Percentiles rank a stretch among this genome's conserved stretches.
phyloP scores from a whole-genome alignment of 257 asterid species.

The Gentiana dahurica region DNA sequence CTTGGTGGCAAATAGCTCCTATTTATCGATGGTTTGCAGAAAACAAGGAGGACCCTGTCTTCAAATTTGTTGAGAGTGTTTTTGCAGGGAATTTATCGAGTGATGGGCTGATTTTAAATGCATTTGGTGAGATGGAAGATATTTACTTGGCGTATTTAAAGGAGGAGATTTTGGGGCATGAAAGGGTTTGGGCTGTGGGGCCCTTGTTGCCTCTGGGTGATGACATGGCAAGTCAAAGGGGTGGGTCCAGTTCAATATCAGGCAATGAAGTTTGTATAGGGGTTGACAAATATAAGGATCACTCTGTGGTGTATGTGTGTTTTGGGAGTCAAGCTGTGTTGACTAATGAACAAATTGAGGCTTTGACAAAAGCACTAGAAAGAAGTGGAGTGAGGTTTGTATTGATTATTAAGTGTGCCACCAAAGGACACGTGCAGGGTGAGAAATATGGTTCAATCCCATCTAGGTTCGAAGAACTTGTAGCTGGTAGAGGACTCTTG shows the following conservation, averaged over 20 bases:
- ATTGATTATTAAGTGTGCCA: conserved; percentile 38
- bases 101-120: conserved; percentile 43
- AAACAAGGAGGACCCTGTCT: conserved; percentile 25
- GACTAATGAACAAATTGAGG: conserved; percentile 48
- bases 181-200: conserved; percentile 57
- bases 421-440: conserved; percentile 32
- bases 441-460: conserved; percentile 38
- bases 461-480: conserved; percentile 52
- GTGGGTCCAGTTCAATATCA: conserved; percentile 29
- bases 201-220: conserved; percentile 38
- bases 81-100: conserved; percentile 24
- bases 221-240: conserved; percentile 20
- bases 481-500: conserved; percentile 47
- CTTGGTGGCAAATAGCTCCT: conserved; percentile 79
- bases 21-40: conserved; percentile 28
- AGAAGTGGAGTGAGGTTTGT: conserved; percentile 47
- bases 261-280: conserved; percentile 25
- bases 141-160: conserved; percentile 28
- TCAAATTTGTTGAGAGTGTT: conserved; percentile 28
- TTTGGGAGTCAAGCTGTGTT: conserved; percentile 75
- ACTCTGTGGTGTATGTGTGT: conserved; percentile 50
- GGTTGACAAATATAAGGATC: conserved; percentile 43
- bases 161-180: conserved; percentile 28
- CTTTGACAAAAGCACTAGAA: conserved; percentile 37
- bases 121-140: conserved; percentile 38